phyloP scores from a whole-genome alignment of 225 moss, liverwort and hornwort species.

The Antitrichia curtipendula region DNA sequence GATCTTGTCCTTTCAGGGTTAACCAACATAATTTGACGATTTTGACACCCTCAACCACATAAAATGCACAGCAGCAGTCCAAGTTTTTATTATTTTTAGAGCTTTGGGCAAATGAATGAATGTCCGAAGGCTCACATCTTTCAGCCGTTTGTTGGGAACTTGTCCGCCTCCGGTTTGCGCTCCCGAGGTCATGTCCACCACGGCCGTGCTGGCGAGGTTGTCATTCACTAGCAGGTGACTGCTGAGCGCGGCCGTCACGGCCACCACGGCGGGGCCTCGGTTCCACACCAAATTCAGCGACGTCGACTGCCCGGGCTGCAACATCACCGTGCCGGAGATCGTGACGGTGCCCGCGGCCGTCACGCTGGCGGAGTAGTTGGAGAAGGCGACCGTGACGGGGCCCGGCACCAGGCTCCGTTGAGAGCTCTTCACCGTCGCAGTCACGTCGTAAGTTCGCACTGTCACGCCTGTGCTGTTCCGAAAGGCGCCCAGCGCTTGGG shows the following conservation, averaged over 20 bases:
- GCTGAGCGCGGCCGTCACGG: background rate
- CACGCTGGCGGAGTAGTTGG: slow-evolving; percentile 16
- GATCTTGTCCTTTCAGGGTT: background rate
- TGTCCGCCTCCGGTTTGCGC: background rate
- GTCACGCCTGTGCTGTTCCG: slow-evolving; percentile 3
- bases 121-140: slow-evolving; percentile 6
- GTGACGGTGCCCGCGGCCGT: slow-evolving; percentile 9
- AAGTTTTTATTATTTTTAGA: background rate
- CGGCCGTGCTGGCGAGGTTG: background rate
- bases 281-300: slow-evolving; percentile 42
- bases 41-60: background rate
- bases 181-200: slow-evolving; percentile 29
- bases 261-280: background rate
- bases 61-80: background rate
- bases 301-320: slow-evolving; percentile 8
- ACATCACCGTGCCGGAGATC: slow-evolving; percentile 18
- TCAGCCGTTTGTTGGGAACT: slow-evolving; percentile 10
- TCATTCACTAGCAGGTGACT: background rate
- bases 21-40: background rate
- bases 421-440: background rate
- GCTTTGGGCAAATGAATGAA: background rate
- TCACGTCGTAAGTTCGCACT: slow-evolving; percentile 22
- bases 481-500: slow-evolving; percentile 34
- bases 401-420: background rate
- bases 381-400: slow-evolving; percentile 5